Percentiles rank a stretch among this genome's conserved stretches.
Conservation (phyloP, 306 rosid species). For the Quercus gilva region DNA sequence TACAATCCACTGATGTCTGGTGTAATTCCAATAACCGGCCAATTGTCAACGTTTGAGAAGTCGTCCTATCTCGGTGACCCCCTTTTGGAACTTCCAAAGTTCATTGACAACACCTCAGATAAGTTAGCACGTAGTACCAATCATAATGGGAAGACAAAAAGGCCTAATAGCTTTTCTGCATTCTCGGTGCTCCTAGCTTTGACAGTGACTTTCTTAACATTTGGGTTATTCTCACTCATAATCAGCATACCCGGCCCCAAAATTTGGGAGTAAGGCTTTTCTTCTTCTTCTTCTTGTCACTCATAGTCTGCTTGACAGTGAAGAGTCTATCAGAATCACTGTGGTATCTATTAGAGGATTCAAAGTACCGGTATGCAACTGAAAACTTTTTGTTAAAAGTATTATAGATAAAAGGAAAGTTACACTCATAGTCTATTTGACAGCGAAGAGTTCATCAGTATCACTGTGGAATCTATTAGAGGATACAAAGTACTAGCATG, state of each 20-base stretch:
- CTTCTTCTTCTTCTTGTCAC: constrained; percentile 22
- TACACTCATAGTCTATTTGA: too few species aligned
- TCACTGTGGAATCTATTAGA: too few species aligned
- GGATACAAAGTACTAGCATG: too few species aligned
- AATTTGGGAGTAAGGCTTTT: too few species aligned
- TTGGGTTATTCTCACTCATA: constrained; percentile 46
- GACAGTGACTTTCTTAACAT: constrained; percentile 42
- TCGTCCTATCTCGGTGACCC: constrained; percentile 72
- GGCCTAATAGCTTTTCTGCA: constrained; percentile 30
- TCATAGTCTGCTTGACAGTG: constrained; percentile 37
- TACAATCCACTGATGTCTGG: constrained; percentile 77
- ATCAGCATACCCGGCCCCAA: constrained; percentile 8
- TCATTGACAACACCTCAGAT: constrained; percentile 33
- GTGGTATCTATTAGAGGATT: constrained; percentile 37
- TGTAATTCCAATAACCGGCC: constrained; percentile 47
- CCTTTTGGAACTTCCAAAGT: constrained; percentile 52
- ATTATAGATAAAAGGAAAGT: too few species aligned
- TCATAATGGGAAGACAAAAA: constrained; percentile 5
- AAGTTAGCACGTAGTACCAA: not conserved
- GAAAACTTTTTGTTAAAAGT: too few species aligned
- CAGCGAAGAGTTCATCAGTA: too few species aligned
- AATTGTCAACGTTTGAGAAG: constrained; percentile 68
- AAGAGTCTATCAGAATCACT: constrained; percentile 46
- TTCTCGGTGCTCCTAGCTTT: constrained; percentile 35
- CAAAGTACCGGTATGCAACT: constrained; percentile 32